Conservation (phyloP, 192 early-diverging fungal species). For the Obelidium mucronatum region DNA sequence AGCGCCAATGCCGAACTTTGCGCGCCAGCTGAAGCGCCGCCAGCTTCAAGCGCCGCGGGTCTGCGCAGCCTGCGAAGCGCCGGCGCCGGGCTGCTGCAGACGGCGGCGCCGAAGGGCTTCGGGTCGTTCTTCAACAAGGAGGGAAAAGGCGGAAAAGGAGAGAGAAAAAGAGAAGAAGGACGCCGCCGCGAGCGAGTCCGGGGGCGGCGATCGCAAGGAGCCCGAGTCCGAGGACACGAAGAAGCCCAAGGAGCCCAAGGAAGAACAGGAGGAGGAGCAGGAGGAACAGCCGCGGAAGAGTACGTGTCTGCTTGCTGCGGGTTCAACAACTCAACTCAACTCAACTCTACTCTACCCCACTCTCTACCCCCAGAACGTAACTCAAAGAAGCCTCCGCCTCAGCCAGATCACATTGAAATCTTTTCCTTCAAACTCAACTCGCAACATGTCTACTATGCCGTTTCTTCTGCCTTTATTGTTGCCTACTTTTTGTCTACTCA, state of each 20-base stretch:
- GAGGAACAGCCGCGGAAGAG: conserved; percentile 21
- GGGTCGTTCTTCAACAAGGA: conserved; percentile 66
- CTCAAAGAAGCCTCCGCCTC: neutral
- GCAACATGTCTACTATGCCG: conserved; percentile 18
- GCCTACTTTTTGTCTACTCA: conserved; percentile 27
- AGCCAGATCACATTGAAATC: conserved; percentile 24
- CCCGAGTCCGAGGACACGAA: neutral
- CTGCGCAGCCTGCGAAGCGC: neutral
- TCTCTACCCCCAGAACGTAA: neutral
- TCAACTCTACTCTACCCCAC: neutral
- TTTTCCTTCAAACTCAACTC: conserved; percentile 27
- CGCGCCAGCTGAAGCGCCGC: no score
- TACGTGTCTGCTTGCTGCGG: conserved; percentile 3
- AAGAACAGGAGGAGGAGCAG: conserved; percentile 21
- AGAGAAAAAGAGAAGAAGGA: neutral
- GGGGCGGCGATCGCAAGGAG: neutral
- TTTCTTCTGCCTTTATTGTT: neutral
- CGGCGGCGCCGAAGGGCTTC: conserved; percentile 68
- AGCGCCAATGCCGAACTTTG: no score
- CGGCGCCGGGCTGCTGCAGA: neutral
- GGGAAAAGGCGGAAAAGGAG: conserved; percentile 13
- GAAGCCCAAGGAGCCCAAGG: neutral
- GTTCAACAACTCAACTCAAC: no score
- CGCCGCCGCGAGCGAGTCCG: no score
- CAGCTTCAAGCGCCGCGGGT: neutral